Conservation (phyloP, 2,329 filamentous ascomycete genomes). For the Trichoderma atrobrunneum region DNA sequence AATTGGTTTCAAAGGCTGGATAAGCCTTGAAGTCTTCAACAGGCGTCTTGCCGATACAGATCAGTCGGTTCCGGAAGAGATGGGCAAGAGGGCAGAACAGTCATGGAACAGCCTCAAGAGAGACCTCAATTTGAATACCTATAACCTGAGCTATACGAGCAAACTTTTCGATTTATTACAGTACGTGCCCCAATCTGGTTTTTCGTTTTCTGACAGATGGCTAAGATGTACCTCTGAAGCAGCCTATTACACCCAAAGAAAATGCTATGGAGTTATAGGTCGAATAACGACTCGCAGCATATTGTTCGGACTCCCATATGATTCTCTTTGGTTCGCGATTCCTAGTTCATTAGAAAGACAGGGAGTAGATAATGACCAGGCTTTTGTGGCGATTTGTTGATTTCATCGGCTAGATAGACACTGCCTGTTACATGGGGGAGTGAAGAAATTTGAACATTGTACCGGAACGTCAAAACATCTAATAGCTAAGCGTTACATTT, state of each 20-base stretch:
- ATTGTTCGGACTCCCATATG: neutral
- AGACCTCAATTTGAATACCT: conserved; percentile 29
- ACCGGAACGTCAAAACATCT: neutral
- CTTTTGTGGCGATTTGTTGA: neutral
- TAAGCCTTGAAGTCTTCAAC: conserved; percentile 71
- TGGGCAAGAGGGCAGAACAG: conserved; percentile 56
- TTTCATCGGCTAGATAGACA: neutral
- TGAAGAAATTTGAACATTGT: neutral
- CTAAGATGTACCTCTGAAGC: neutral
- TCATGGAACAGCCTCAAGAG: conserved; percentile 48
- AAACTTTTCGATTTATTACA: neutral
- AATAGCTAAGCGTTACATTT: neutral
- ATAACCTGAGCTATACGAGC: neutral
- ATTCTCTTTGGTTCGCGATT: neutral
- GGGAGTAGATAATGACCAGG: neutral
- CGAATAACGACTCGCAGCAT: neutral
- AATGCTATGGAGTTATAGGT: neutral
- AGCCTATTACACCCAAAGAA: neutral
- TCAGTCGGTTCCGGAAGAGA: conserved; percentile 59
- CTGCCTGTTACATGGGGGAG: neutral
- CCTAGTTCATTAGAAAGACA: neutral
- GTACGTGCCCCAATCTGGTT: neutral
- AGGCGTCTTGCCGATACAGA: conserved; percentile 37
- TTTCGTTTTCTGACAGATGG: too few relatives aligned
- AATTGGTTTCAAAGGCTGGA: conserved; percentile 65